phyloP scores from a whole-genome alignment of 192 early-diverging fungal species.

The Gamsiella multidivaricata region DNA sequence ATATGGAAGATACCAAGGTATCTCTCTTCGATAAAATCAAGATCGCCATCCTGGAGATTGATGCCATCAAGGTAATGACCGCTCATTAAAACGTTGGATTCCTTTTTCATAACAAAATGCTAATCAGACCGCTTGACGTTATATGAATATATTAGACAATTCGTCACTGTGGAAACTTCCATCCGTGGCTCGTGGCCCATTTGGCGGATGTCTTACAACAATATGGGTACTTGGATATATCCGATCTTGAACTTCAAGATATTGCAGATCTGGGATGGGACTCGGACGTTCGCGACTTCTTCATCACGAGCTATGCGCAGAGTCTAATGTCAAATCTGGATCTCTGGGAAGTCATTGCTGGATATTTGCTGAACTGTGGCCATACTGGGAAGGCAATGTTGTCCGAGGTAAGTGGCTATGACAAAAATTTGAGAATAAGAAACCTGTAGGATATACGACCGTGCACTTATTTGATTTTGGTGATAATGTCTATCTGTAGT shows the following conservation, averaged over 20 bases:
- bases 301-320: constrained; percentile 48
- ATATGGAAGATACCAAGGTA: constrained; percentile 40
- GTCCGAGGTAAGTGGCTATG: constrained; percentile 13
- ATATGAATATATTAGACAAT: too few species aligned
- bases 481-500: constrained; percentile 15
- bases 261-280: constrained; percentile 16
- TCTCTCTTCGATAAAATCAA: constrained; percentile 56
- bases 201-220: constrained; percentile 58
- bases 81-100: too few species aligned
- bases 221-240: constrained; percentile 58
- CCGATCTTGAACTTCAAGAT: constrained; percentile 54
- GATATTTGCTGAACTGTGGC: constrained; percentile 36
- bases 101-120: too few species aligned
- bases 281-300: constrained; percentile 55
- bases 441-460: too few species aligned
- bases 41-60: constrained; percentile 47
- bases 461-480: constrained; percentile 23
- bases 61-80: constrained; percentile 60
- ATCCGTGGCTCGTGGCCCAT: constrained; percentile 73
- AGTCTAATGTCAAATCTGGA: constrained; percentile 40
- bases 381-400: constrained; percentile 27
- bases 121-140: too few species aligned
- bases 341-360: constrained; percentile 50
- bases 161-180: constrained; percentile 36
- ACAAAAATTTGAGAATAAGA: not conserved